These are phyloP conservation scores for Achaetomium macrosporum DNA, from an alignment of 2,329 filamentous ascomycete species.

Conservation along the genomic window DNA sequence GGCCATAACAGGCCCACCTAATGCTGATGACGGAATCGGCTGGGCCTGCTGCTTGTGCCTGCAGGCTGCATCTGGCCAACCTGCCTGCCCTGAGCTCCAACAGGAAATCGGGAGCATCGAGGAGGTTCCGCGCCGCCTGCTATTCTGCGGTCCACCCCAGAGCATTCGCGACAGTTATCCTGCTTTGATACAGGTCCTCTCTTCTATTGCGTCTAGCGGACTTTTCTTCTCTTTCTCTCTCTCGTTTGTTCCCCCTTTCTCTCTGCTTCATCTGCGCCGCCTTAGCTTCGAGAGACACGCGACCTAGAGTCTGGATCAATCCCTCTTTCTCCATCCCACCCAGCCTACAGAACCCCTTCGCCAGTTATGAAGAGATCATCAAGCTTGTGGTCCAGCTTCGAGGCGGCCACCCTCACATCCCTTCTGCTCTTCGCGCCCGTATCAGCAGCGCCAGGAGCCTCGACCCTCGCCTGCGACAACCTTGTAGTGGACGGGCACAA, in stretches of 20 bases:
- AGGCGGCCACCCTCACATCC: not conserved
- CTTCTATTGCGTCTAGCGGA: not conserved
- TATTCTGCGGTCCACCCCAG: not conserved
- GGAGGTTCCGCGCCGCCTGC: too few relatives aligned
- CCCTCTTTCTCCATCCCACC: not conserved
- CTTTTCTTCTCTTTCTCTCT: not conserved
- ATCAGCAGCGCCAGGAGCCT: not conserved
- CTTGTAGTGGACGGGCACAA: slow-evolving; percentile 52
- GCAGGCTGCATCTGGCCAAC: not conserved
- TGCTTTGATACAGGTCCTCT: not conserved
- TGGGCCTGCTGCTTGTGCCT: not conserved
- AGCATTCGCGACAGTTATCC: not conserved
- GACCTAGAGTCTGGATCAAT: not conserved
- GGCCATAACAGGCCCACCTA: not conserved
- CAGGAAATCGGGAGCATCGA: not conserved
- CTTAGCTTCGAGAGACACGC: not conserved
- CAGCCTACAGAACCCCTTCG: not conserved
- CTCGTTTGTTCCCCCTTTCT: not conserved
- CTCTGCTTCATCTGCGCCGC: too few relatives aligned
- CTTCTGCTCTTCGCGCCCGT: not conserved
- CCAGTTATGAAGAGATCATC: slow-evolving; percentile 8
- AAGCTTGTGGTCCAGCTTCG: not conserved
- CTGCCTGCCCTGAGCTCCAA: too few relatives aligned
- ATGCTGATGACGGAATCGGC: slow-evolving; percentile 11
- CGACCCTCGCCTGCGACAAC: slow-evolving; percentile 54